Percentiles rank a stretch among this genome's conserved stretches.
Evolutionary conservation across 768 basidiomycete genomes (phyloP).

Genomic region (Mycena crocata): DNA sequence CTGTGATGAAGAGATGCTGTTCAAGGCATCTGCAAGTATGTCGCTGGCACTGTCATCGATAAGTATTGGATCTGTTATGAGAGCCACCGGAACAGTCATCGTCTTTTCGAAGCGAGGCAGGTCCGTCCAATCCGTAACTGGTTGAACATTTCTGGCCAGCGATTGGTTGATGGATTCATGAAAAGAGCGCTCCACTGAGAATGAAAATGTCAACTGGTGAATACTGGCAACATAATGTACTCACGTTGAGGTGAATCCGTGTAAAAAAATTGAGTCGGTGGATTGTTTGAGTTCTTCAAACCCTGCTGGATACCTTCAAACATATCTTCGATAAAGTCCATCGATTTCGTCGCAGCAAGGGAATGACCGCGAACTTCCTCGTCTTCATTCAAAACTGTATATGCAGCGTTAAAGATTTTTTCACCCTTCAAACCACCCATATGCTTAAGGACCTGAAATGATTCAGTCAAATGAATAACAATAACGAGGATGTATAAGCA

Average conservation of each 20-base stretch:
- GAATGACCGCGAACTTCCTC: neutral
- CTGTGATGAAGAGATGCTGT: constrained; percentile 12
- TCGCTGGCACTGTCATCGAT: neutral
- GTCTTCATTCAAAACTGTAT: neutral
- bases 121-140: neutral
- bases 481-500: neutral
- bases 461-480: neutral
- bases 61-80: neutral
- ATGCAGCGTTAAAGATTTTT: neutral
- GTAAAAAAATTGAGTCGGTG: neutral
- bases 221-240: neutral
- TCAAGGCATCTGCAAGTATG: neutral
- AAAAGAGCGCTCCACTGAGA: neutral
- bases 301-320: neutral
- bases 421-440: neutral
- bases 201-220: neutral
- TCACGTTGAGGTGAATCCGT: constrained; percentile 8
- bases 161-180: constrained; percentile 1
- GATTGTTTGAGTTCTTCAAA: neutral
- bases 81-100: neutral
- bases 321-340: neutral
- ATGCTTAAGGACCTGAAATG: neutral
- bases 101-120: neutral
- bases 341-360: neutral
- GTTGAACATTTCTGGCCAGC: neutral